Conservation (phyloP, 2,329 filamentous ascomycete species). For the Curvularia hawaiiensis region DNA sequence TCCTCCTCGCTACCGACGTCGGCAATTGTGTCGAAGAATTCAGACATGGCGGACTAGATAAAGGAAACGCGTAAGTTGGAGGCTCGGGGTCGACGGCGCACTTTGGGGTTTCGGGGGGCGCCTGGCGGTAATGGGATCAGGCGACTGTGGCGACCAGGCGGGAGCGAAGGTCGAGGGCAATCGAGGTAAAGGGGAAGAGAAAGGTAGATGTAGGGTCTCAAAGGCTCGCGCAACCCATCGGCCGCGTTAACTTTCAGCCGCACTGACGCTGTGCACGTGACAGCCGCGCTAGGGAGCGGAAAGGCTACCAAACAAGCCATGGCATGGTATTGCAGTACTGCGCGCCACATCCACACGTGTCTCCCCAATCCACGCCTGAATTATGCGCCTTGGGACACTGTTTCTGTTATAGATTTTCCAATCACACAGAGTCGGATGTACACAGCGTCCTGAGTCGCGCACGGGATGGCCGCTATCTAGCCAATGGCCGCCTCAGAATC, state of each 20-base stretch:
- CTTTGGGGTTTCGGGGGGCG: conserved; percentile 20
- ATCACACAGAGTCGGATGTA: background rate
- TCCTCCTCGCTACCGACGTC: conserved; percentile 70
- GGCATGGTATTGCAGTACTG: conserved; percentile 8
- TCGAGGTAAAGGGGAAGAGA: conserved; percentile 26
- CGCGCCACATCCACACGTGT: conserved; percentile 4
- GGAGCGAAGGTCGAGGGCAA: conserved; percentile 15
- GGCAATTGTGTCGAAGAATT: conserved; percentile 84
- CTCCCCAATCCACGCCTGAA: conserved; percentile 1
- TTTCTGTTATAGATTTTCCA: background rate
- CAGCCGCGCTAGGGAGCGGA: conserved; percentile 12
- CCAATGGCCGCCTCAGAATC: background rate
- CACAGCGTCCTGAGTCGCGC: background rate
- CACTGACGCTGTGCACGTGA: conserved; percentile 22
- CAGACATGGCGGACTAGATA: conserved; percentile 39
- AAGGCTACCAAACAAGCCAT: conserved; percentile 4
- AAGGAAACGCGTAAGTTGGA: conserved; percentile 33
- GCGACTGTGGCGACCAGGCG: conserved; percentile 24
- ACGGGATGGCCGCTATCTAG: background rate
- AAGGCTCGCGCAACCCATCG: conserved; percentile 23
- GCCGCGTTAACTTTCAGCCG: conserved; percentile 30
- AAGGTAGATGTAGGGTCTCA: conserved; percentile 23
- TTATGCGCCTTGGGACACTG: conserved; percentile 1
- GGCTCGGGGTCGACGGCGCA: conserved; percentile 14
- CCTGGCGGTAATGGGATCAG: conserved; percentile 12